Evolutionary conservation across 1,139 yeast genomes (phyloP), one percentile per base, ranked within the genome.

Genomic region (Pichia sp.): DNA sequence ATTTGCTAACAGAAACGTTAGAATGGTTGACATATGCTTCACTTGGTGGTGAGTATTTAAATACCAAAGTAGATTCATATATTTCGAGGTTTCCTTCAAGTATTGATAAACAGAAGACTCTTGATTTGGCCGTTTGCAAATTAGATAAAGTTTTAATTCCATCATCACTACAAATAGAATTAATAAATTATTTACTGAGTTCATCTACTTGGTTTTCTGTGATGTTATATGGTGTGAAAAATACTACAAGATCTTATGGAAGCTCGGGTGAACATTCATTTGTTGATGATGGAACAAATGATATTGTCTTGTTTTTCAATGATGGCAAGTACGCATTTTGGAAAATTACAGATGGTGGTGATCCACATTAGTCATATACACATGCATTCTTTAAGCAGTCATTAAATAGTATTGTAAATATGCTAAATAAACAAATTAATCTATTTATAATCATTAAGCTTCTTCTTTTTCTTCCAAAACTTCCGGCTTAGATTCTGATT

Each of bases 21-120:
- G 67, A 64, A 39, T 65, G 65, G 65, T n/a, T 63, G 9, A 43
- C 62, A 1, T 63, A 60, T 47, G 57, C 55, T 0, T 42, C 59
- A 4, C 41, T 58, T 2, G 46, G 53, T 20, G 66, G 64, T 1
- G 47, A 51, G 3, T 66, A 62, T 39, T 29, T 63, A 8, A 48
- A 40, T 42, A 52, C 51, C 30, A 40, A 40, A 3, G 54, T 59
- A 2, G 60, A 61, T 38, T 30, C 49, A 0, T 57, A 56, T 39
- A 52, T 61, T 4, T 61, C 65, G 2, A 48, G 46, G 32, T 61
- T 54, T 37, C 8, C 49, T 1, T 46, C 53, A 16, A 40, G 44
- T 18, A 29, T 55, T 6, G 59, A 59, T 13, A 16, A 39, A 2
- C 23, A 32, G 1, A 15, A 32, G 2, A 47, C 44, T 16, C 34